phyloP scores from a whole-genome alignment of 2,329 filamentous ascomycete species.

The Monosporascus ibericus region DNA sequence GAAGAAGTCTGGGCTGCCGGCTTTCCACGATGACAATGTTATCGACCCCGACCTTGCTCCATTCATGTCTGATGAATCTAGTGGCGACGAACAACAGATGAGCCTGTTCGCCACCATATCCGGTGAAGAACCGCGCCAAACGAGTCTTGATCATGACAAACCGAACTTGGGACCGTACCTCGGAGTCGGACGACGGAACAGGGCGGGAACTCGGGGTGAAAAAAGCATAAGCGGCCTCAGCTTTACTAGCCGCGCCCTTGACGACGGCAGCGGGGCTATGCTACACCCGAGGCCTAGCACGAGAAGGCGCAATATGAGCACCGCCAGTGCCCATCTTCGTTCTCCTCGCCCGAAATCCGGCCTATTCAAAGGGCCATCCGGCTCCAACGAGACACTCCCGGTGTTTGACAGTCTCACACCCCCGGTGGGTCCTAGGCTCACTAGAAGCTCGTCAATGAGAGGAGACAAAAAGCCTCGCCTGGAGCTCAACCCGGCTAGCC shows the following conservation, averaged over 20 bases:
- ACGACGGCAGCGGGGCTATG: constrained; percentile 49
- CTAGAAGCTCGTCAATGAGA: constrained; percentile 78
- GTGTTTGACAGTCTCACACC: constrained; percentile 37
- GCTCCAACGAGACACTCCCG: constrained; percentile 46
- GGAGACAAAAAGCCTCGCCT: constrained; percentile 67
- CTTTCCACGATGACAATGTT: constrained; percentile 98
- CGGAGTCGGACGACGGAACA: constrained; percentile 67
- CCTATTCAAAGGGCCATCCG: constrained; percentile 49
- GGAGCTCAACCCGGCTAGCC: constrained; percentile 79
- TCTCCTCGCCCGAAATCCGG: constrained; percentile 63
- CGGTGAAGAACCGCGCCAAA: constrained; percentile 56
- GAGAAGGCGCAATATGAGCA: constrained; percentile 76
- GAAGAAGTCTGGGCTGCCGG: constrained; percentile 65
- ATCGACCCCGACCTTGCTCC: constrained; percentile 94
- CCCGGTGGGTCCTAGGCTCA: constrained; percentile 45
- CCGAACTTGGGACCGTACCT: constrained; percentile 67
- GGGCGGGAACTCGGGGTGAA: constrained; percentile 61
- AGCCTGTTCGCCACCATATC: constrained; percentile 74
- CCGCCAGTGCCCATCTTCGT: constrained; percentile 68
- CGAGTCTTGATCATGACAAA: constrained; percentile 69
- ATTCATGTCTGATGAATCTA: constrained; percentile 94
- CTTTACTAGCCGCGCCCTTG: constrained; percentile 61
- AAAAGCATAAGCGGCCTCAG: constrained; percentile 69
- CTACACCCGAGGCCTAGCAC: constrained; percentile 48
- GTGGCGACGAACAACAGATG: constrained; percentile 86